Evolutionary conservation across 441 rosid species (phyloP).

Genomic region (Corymbia citriodora): DNA sequence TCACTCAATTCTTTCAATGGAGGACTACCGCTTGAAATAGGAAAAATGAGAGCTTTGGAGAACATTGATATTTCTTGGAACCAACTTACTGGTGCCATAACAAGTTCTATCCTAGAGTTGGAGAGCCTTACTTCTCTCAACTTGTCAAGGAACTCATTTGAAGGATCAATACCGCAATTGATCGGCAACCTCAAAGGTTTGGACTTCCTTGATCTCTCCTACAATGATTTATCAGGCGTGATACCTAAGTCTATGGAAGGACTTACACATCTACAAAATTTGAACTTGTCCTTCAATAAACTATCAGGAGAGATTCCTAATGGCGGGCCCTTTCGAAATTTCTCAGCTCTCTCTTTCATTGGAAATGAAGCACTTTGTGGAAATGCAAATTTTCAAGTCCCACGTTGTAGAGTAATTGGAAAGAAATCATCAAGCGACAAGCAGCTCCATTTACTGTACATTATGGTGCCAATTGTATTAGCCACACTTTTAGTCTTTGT

Average conservation of each 20-base stretch:
- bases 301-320: conserved; percentile 24
- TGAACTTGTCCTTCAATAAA: conserved; percentile 22
- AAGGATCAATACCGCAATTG: background rate
- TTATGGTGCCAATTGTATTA: background rate
- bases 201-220: conserved; percentile 13
- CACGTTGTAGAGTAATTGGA: background rate
- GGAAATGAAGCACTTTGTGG: conserved; percentile 13
- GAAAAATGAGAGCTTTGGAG: too few relatives aligned
- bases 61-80: too few relatives aligned
- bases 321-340: conserved; percentile 12
- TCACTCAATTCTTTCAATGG: conserved; percentile 20
- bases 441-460: background rate
- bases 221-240: conserved; percentile 9
- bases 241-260: conserved; percentile 18
- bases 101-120: too few relatives aligned
- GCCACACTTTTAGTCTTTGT: background rate
- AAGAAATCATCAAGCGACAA: background rate
- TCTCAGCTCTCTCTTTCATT: conserved; percentile 7
- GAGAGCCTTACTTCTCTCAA: too few relatives aligned
- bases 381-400: background rate
- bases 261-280: background rate
- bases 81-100: too few relatives aligned
- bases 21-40: background rate
- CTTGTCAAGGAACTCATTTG: too few relatives aligned
- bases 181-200: background rate